Percentiles rank a stretch among this genome's conserved stretches.
Conservation (phyloP, 139 green algal species). For the Desmodesmus armatus region DNA sequence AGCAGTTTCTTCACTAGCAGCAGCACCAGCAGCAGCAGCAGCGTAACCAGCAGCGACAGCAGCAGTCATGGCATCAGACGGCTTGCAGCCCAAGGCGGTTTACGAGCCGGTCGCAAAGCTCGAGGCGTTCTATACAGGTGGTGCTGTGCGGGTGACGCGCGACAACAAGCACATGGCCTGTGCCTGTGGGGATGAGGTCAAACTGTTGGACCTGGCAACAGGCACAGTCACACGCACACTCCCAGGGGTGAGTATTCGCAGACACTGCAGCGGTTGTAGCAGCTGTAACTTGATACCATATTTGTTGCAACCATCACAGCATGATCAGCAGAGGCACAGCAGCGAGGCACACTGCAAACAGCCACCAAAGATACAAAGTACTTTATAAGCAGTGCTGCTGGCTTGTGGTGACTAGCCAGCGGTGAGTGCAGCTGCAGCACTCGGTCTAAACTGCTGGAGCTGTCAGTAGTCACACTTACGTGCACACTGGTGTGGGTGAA, state of each 20-base stretch:
- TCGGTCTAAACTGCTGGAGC: neutral
- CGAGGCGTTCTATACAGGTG: slow-evolving; percentile 92
- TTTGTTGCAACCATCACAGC: too few species aligned
- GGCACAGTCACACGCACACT: slow-evolving; percentile 73
- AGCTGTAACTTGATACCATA: neutral
- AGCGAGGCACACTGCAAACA: neutral
- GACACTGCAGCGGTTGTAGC: neutral
- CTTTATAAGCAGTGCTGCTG: too few species aligned
- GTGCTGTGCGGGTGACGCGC: slow-evolving; percentile 60
- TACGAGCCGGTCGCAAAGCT: slow-evolving; percentile 78
- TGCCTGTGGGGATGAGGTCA: slow-evolving; percentile 89
- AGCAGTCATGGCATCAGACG: slow-evolving; percentile 24
- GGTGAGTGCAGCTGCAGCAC: neutral
- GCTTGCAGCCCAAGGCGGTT: slow-evolving; percentile 67
- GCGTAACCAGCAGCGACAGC: too few species aligned
- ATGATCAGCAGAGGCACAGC: neutral
- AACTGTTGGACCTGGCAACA: slow-evolving; percentile 81
- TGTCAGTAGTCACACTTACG: neutral
- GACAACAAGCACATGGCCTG: slow-evolving; percentile 80
- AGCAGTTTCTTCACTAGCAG: too few species aligned
- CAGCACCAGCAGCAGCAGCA: too few species aligned
- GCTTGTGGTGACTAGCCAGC: neutral
- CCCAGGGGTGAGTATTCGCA: slow-evolving; percentile 65
- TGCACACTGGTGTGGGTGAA: too few species aligned
- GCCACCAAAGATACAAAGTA: too few species aligned